Evolutionary conservation across 176 grass and related monocot species (phyloP).

Genomic region (Chrysopogon serrulatus): DNA sequence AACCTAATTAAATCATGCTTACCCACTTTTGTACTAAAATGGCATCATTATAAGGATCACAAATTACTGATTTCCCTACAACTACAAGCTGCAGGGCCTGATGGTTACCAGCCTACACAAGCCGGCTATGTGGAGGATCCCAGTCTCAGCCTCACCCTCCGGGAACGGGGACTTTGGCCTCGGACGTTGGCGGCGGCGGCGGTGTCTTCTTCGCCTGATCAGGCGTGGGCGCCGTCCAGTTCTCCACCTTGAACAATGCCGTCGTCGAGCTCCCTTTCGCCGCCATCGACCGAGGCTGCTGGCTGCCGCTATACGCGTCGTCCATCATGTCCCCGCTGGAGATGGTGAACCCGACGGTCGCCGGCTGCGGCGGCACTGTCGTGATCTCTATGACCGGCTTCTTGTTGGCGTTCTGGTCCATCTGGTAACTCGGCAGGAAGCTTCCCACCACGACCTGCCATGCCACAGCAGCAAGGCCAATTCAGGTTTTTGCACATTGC

Average conservation of each 20-base stretch:
- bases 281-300: slow-evolving; percentile 13
- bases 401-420: slow-evolving; percentile 78
- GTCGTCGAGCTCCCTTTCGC: slow-evolving; percentile 28
- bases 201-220: background rate
- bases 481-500: background rate
- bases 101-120: background rate
- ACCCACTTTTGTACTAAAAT: background rate
- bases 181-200: slow-evolving; percentile 9
- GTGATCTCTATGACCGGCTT: slow-evolving; percentile 55
- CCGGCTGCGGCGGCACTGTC: slow-evolving; percentile 12
- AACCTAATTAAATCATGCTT: background rate
- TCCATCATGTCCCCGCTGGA: slow-evolving; percentile 52
- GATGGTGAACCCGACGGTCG: slow-evolving; percentile 56
- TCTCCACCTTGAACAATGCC: slow-evolving; percentile 59
- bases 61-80: background rate
- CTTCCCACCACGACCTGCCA: slow-evolving; percentile 92
- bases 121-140: background rate
- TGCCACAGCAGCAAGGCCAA: background rate
- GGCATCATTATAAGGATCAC: background rate
- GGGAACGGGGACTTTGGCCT: slow-evolving; percentile 34
- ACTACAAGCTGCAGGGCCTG: background rate
- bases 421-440: slow-evolving; percentile 76
- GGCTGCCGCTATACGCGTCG: slow-evolving; percentile 45
- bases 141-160: slow-evolving; percentile 22
- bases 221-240: slow-evolving; percentile 39